A percentile compares a stretch with the other conserved stretches of the same genome.
Conservation (phyloP, 129 eudicot species). For the Chrysanthemum makinoi region DNA sequence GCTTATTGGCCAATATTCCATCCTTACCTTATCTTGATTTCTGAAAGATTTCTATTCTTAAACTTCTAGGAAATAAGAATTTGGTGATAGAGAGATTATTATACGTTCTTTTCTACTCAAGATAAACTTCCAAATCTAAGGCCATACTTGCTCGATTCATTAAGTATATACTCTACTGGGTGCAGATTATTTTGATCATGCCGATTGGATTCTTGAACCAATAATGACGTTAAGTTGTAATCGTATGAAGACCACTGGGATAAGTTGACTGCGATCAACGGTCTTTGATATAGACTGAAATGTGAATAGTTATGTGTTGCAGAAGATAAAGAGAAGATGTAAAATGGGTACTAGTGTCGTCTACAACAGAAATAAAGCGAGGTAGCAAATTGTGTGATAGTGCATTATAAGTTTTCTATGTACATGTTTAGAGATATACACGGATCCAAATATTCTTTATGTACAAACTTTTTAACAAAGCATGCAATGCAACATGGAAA, state of each 20-base stretch:
- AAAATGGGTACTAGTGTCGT: conserved; percentile 6
- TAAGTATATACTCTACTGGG: conserved; percentile 2
- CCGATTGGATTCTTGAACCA: neutral
- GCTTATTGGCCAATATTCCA: conserved; percentile 78
- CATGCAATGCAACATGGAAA: no score
- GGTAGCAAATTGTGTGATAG: conserved; percentile 21
- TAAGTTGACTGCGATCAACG: neutral
- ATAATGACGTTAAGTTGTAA: neutral
- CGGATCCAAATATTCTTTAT: conserved; percentile 26
- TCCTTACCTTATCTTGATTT: conserved; percentile 72
- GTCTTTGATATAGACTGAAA: conserved; percentile 17
- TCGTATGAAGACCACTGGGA: conserved; percentile 3
- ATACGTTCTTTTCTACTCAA: conserved; percentile 21
- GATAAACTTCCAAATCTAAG: neutral
- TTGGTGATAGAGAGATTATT: conserved; percentile 22
- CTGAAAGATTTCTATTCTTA: conserved; percentile 25
- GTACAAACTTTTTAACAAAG: conserved; percentile 15
- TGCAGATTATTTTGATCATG: conserved; percentile 2
- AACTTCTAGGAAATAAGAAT: conserved; percentile 31
- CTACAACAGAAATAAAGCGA: conserved; percentile 29
- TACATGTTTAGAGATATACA: conserved; percentile 19
- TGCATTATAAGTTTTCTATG: conserved; percentile 15
- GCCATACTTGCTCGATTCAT: conserved; percentile 20
- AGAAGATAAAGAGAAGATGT: conserved; percentile 20
- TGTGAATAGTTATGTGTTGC: conserved; percentile 29